Conservation (phyloP, 306 rosid species). For the Fragaria nilgerrensis region DNA sequence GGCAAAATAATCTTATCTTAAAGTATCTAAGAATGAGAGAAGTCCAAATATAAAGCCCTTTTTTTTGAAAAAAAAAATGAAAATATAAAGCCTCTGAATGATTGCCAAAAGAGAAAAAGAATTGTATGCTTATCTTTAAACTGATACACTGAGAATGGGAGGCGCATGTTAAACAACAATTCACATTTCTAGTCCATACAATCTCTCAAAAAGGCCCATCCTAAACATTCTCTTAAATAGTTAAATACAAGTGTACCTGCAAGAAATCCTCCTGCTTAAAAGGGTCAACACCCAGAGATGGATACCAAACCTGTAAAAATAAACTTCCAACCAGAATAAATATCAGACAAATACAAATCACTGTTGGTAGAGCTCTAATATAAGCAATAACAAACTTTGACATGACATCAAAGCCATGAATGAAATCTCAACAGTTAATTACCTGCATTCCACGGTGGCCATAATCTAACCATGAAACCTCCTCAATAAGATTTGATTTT, state of each 20-base stretch:
- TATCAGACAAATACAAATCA: conserved; percentile 48
- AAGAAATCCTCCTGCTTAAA: conserved; percentile 97
- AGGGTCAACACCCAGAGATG: conserved; percentile 80
- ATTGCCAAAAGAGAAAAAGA: neutral
- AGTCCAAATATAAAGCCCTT: neutral
- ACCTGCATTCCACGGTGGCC: conserved; percentile 99
- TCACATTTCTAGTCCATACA: conserved; percentile 3
- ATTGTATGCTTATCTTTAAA: conserved; percentile 14
- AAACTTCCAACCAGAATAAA: conserved; percentile 55
- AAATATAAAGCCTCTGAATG: neutral
- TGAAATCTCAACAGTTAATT: conserved; percentile 34
- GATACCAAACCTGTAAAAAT: conserved; percentile 97
- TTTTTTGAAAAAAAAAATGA: neutral
- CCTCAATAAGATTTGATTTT: conserved; percentile 88
- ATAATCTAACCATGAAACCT: conserved; percentile 98
- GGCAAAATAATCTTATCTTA: neutral
- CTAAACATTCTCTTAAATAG: conserved; percentile 21
- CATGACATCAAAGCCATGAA: neutral
- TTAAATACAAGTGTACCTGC: conserved; percentile 62
- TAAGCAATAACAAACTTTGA: neutral
- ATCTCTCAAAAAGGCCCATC: conserved; percentile 13
- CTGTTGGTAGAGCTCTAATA: conserved; percentile 17
- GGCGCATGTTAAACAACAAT: neutral
- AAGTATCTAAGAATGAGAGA: neutral
- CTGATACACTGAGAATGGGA: conserved; percentile 9